Evolutionary conservation across 192 early-diverging fungal genomes (phyloP), one percentile per base, ranked within the genome.

Genomic region (Radiomyces spectabilis): DNA sequence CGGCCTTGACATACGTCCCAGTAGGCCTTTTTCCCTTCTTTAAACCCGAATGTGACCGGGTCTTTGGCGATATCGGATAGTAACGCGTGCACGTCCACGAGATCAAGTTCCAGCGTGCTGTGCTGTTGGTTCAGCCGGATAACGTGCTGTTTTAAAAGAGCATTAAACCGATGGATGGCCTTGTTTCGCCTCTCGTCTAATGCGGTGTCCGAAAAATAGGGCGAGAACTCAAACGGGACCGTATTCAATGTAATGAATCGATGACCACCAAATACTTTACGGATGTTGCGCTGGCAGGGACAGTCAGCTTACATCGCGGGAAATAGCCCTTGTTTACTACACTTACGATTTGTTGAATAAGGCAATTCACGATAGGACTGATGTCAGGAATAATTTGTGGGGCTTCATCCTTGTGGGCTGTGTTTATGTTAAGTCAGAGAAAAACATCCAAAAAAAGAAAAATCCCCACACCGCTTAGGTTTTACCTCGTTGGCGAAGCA

Each of bases 1-100:
- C 32, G 41, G 2, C 61, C 67, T 26, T 52, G 55, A 47, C 67
- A 69, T 10, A 30, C 26, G n/a, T 58, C 54, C 67, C 61, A 63
- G 33, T 55, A 69, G 9, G 61, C 32, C 21, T 53, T 30, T 3
- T 41, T 3, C 0, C 51, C 56, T n/a, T 69, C 44, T 27, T 51
- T 59, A 19, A 69, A 59, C 3, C 61, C 67, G 43, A 58, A 69
- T 16, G 42, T 25, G 15, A 21, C 29, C 15, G 67, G 67, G 0
- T 43, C 26, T 12, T 34, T 27, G 18, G 51, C 32, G 13, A 69
- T 53, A 3, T 69, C 61, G 4, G 40, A 31, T 1, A 62, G 41
- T 13, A 68, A 25, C 18, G 21, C n/a, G 49, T 68, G 49, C 16
- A 43, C 44, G 19, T 55, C 44, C 0, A 69, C 47, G 8, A 53